A percentile compares a stretch with the other conserved stretches of the same genome.
Conservation (phyloP, 371 early-diverging fungal genomes). For the Parasitella parasitica region DNA sequence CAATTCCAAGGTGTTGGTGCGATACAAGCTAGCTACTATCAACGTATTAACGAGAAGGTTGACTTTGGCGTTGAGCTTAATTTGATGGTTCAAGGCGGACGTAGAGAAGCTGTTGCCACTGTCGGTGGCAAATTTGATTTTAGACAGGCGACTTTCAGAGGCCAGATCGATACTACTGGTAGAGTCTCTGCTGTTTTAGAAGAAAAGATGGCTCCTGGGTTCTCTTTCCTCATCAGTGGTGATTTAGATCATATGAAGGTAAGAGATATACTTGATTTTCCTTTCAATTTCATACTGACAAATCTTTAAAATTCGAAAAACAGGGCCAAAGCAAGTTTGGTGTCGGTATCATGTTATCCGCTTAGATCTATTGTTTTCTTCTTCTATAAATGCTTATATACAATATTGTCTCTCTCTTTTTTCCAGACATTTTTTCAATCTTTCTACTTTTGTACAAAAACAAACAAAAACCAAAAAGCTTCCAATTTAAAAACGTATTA, state of each 20-base stretch:
- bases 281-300: not conserved
- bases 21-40: slow-evolving; percentile 86
- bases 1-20: slow-evolving; percentile 84
- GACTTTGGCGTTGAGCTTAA: slow-evolving; percentile 95
- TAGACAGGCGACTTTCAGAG: slow-evolving; percentile 87
- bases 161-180: slow-evolving; percentile 88
- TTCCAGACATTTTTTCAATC: not conserved
- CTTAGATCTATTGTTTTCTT: slow-evolving; percentile 43
- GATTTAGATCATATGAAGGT: slow-evolving; percentile 95
- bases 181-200: slow-evolving; percentile 87
- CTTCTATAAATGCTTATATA: slow-evolving; percentile 2
- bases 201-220: slow-evolving; percentile 93
- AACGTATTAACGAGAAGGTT: slow-evolving; percentile 89
- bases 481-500: not conserved
- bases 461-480: not conserved
- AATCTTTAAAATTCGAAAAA: not conserved
- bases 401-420: not conserved
- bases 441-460: slow-evolving; percentile 8
- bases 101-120: slow-evolving; percentile 89
- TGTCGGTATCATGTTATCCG: slow-evolving; percentile 77
- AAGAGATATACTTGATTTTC: not conserved
- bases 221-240: slow-evolving; percentile 89
- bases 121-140: slow-evolving; percentile 97
- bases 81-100: slow-evolving; percentile 70
- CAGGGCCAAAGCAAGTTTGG: slow-evolving; percentile 81